Base-by-base conservation (phyloP, 805 yeast genomes). In the Citeromyces matritensis region DNA sequence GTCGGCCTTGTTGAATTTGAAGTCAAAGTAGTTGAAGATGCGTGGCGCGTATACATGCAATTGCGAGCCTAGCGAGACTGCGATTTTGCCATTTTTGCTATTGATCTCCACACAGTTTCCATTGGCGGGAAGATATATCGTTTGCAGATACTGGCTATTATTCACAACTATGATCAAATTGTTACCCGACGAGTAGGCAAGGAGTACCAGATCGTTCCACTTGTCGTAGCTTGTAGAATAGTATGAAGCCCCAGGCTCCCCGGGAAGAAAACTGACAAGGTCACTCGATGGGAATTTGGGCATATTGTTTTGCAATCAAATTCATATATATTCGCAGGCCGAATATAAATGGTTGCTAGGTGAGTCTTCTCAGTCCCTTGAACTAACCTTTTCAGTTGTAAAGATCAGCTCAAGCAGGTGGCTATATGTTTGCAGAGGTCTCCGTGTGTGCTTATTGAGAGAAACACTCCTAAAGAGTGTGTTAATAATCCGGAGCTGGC, bases 381-480 rank as follows among this genome's bases (percentile, higher is more conserved):
- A 27, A 35, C 31, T 30, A 23, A 15, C 15, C 6, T 10, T 6
- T 15, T 9, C 37, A 85, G 95, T 63, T 88, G 98, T 53, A 78
- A 81, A 47, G 98, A 88, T 53, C 93, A 88, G 49, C 72, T 86
- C 46, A 84, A 72, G 43, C 95, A 94, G n/a, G 82, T 91, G 35
- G 97, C 97, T 7, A 75, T 88, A 13, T 88, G 98, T 51, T 65
- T 88, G 30, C 98, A 88, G 52, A 69, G 96, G 47, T 85, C 96
- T 4, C 97, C 97, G 10, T 88, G 98, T 53, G 98, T 88, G 31
- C 64, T 88, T 58, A 67, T 88, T 14, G 82, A 91, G 38, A 65
- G 98, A 40, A 66, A 91, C 53, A 82, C 82, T 2, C 97, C 97
- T 3, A 77, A 83, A 38, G 76, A 84, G 36, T 88, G 98, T 48